Conservation (phyloP, 257 asterid species). For the Capsicum baccatum region DNA sequence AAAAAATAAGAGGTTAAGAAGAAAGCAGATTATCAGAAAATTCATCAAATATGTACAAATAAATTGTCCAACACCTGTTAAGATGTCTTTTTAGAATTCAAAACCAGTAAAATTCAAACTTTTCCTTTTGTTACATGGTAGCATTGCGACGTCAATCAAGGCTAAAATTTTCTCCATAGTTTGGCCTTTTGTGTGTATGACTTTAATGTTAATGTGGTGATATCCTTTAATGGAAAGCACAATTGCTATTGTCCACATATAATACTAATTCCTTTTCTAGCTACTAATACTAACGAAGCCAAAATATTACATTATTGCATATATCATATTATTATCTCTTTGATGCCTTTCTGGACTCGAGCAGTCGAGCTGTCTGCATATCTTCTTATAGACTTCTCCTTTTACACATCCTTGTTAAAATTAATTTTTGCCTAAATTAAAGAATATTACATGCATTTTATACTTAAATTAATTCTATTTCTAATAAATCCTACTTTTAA, state of each 20-base stretch:
- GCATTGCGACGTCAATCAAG: neutral
- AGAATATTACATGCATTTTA: too few species aligned
- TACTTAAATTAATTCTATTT: too few species aligned
- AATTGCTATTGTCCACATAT: constrained; percentile 27
- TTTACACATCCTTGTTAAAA: neutral
- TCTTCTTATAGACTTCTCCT: constrained; percentile 23
- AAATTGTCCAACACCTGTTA: too few species aligned
- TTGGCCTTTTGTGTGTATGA: neutral
- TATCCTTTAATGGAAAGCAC: neutral
- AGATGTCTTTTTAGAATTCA: neutral
- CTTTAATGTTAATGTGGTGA: constrained; percentile 10
- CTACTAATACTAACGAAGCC: neutral
- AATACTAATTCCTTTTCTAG: neutral
- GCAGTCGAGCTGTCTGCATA: constrained; percentile 30
- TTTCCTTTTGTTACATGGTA: neutral
- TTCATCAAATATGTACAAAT: too few species aligned
- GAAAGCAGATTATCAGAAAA: too few species aligned
- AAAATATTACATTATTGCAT: neutral
- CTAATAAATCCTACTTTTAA: too few species aligned
- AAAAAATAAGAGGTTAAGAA: too few species aligned
- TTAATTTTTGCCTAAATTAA: too few species aligned
- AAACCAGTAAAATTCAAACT: neutral
- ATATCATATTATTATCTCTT: neutral
- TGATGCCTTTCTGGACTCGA: constrained; percentile 27
- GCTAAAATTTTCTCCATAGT: neutral